Percentiles rank a stretch among this genome's conserved stretches.
phyloP scores from a whole-genome alignment of 2,329 filamentous ascomycete species.

The Fusarium musae region DNA sequence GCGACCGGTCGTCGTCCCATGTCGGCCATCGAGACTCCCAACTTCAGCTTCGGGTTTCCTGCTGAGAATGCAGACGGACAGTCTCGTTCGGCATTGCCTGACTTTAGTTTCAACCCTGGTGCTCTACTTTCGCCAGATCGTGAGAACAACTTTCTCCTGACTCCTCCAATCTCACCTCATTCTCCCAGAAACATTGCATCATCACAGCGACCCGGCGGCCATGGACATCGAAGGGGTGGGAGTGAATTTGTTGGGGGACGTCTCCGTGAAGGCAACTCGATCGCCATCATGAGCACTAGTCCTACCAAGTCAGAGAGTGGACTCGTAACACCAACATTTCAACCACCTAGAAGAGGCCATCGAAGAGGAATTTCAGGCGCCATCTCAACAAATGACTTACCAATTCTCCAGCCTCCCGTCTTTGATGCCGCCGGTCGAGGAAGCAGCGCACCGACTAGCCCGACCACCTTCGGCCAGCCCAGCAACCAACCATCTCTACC shows the following conservation, averaged over 20 bases:
- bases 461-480: constrained; percentile 57
- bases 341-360: constrained; percentile 71
- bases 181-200: constrained; percentile 64
- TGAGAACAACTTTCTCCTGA: constrained; percentile 55
- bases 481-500: constrained; percentile 36
- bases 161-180: constrained; percentile 66
- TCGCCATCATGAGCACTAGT: constrained; percentile 73
- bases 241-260: constrained; percentile 90
- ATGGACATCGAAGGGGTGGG: constrained; percentile 81
- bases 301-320: constrained; percentile 73
- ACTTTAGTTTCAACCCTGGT: constrained; percentile 68
- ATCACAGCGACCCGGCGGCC: constrained; percentile 68
- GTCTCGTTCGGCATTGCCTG: constrained; percentile 56
- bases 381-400: constrained; percentile 85
- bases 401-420: constrained; percentile 69
- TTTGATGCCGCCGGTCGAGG: constrained; percentile 63
- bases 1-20: constrained; percentile 62
- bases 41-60: constrained; percentile 45
- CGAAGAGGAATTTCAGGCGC: constrained; percentile 77
- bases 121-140: constrained; percentile 57
- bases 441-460: constrained; percentile 73
- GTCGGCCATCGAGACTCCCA: constrained; percentile 62
- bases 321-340: constrained; percentile 66
- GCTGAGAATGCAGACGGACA: constrained; percentile 45
- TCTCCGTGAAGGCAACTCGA: constrained; percentile 65